phyloP scores from a whole-genome alignment of 2,329 filamentous ascomycete species.

The Mycocentrospora acerina region DNA sequence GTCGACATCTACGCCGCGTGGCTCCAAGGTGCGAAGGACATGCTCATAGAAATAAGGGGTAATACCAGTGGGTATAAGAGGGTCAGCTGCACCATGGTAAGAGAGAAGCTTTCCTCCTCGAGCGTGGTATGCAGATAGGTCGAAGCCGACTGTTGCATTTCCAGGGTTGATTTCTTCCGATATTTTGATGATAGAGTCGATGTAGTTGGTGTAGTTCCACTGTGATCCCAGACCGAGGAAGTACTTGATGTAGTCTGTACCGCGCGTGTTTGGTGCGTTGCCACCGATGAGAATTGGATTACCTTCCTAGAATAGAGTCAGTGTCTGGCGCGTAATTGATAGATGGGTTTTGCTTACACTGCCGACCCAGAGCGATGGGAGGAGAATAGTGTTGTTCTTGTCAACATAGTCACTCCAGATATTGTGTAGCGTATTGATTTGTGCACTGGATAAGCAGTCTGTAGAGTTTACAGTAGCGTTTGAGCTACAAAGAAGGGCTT shows the following conservation, averaged over 20 bases:
- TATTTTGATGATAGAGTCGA: conserved; percentile 43
- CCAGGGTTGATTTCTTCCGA: conserved; percentile 49
- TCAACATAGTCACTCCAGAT: conserved; percentile 47
- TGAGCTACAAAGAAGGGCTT: conserved; percentile 40
- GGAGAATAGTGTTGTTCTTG: conserved; percentile 45
- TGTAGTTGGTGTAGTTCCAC: conserved; percentile 44
- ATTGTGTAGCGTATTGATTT: conserved; percentile 46
- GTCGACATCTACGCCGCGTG: conserved; percentile 39
- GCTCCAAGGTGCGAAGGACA: conserved; percentile 41
- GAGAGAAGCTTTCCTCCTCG: conserved; percentile 45
- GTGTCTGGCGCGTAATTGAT: too few relatives aligned
- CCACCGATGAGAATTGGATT: conserved; percentile 43
- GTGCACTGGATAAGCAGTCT: conserved; percentile 47
- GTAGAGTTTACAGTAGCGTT: conserved; percentile 35
- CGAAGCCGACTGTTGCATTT: conserved; percentile 52
- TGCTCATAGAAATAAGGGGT: conserved; percentile 56
- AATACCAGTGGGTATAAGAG: conserved; percentile 52
- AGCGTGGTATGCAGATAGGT: conserved; percentile 49
- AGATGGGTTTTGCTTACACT: conserved; percentile 6
- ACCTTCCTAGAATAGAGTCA: conserved; percentile 22
- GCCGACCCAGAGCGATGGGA: conserved; percentile 43
- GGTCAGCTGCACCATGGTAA: conserved; percentile 50
- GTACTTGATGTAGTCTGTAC: conserved; percentile 46
- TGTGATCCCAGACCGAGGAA: conserved; percentile 42
- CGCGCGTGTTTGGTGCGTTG: conserved; percentile 39